These are phyloP conservation scores for Eremochloa ophiuroides DNA, from an alignment of 176 grass and related monocot genomes.

Conservation along the genomic window DNA sequence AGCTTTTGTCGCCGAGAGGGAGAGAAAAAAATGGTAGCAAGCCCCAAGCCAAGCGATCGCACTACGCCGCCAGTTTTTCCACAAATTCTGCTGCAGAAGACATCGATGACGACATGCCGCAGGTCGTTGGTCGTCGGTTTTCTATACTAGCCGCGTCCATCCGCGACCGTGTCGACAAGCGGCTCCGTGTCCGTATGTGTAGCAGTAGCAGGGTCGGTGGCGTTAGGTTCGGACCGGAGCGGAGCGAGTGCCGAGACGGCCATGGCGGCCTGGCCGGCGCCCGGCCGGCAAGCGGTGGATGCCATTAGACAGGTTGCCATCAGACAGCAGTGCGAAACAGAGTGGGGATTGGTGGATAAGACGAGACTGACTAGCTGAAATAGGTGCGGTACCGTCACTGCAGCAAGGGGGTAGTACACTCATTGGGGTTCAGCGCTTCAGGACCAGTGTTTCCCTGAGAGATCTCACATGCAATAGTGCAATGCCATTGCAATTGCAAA, in stretches of 20 bases:
- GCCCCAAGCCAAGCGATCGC: background rate
- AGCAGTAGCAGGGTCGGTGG: background rate
- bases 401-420: background rate
- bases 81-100: background rate
- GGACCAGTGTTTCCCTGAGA: background rate
- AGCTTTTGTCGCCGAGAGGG: background rate
- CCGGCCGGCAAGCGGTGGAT: background rate
- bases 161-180: background rate
- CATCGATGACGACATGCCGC: background rate
- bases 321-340: background rate
- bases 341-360: background rate
- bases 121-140: background rate
- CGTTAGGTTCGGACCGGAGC: background rate
- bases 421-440: background rate
- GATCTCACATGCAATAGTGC: background rate
- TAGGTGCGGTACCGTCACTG: background rate
- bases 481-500: background rate
- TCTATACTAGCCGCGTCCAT: background rate
- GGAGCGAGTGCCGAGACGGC: no score
- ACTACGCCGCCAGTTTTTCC: background rate
- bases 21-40: background rate
- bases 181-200: background rate
- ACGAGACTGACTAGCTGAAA: background rate
- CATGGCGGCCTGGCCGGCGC: no score
- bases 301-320: no score